A percentile compares a stretch with the other conserved stretches of the same genome.
phyloP scores from a whole-genome alignment of 768 basidiomycete species.

The Termitomyces sp. region DNA sequence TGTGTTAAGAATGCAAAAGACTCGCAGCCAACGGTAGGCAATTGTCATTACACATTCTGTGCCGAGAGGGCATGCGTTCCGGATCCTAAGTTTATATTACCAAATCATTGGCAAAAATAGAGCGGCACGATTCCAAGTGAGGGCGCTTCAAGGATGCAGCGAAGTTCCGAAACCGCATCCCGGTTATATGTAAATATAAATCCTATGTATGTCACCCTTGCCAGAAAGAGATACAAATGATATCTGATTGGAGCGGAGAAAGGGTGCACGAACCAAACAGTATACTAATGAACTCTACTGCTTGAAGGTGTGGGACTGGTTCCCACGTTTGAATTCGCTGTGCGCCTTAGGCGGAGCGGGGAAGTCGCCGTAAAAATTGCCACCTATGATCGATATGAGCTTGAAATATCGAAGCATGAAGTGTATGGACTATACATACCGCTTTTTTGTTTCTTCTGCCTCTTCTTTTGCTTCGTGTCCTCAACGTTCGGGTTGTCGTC shows the following conservation, averaged over 20 bases:
- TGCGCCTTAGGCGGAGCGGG: slow-evolving; percentile 62
- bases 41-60: slow-evolving; percentile 12
- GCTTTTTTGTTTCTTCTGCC: slow-evolving; percentile 41
- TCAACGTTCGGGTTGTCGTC: slow-evolving; percentile 49
- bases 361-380: slow-evolving; percentile 52
- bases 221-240: neutral
- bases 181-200: neutral
- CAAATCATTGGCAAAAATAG: neutral
- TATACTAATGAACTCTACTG: slow-evolving; percentile 19
- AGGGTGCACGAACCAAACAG: slow-evolving; percentile 2
- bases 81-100: no score
- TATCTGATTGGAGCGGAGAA: neutral
- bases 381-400: slow-evolving; percentile 27
- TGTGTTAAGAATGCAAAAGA: neutral
- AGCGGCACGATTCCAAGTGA: neutral
- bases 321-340: slow-evolving; percentile 64
- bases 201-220: neutral
- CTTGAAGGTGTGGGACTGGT: slow-evolving; percentile 69
- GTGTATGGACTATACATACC: slow-evolving; percentile 19
- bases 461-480: slow-evolving; percentile 46
- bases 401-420: neutral
- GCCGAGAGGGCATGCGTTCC: no score
- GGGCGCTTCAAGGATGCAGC: neutral
- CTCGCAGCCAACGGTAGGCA: neutral
- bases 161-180: neutral